These are phyloP conservation scores for Laguncularia racemosa DNA, from an alignment of 345 rosid species.

Conservation along the genomic window DNA sequence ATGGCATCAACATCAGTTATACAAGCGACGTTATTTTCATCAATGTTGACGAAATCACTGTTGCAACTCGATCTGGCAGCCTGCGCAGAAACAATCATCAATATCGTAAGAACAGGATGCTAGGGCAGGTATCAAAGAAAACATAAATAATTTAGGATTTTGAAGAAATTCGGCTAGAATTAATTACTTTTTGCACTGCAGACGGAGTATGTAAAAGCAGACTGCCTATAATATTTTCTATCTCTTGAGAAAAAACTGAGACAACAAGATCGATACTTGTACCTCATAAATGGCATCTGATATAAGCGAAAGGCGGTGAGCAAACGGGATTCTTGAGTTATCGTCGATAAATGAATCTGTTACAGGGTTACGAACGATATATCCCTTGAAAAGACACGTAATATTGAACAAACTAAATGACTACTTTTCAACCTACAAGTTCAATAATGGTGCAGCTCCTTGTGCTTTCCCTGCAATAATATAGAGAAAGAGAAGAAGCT, in stretches of 20 bases:
- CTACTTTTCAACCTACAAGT: constrained; percentile 13
- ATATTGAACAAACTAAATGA: background rate
- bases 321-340: constrained; percentile 11
- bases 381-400: constrained; percentile 9
- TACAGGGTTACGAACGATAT: constrained; percentile 14
- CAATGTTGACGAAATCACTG: constrained; percentile 6
- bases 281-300: constrained; percentile 13
- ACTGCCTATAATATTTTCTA: too few species aligned
- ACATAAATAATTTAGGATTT: too few species aligned
- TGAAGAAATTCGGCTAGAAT: too few species aligned
- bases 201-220: too few species aligned
- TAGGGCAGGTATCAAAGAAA: background rate
- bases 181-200: too few species aligned
- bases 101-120: background rate
- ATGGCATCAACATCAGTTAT: constrained; percentile 7
- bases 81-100: constrained; percentile 2
- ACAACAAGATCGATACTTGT: too few species aligned
- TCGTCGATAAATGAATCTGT: constrained; percentile 10
- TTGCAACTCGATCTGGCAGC: constrained; percentile 11
- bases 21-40: background rate
- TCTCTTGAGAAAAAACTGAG: too few species aligned
- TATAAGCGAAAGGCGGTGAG: constrained; percentile 7
- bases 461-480: constrained; percentile 18
- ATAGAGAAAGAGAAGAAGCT: background rate
- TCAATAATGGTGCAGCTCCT: constrained; percentile 8